Base-by-base conservation (phyloP, 1,139 yeast genomes). In the Nakaseomyces nivariensis region DNA sequence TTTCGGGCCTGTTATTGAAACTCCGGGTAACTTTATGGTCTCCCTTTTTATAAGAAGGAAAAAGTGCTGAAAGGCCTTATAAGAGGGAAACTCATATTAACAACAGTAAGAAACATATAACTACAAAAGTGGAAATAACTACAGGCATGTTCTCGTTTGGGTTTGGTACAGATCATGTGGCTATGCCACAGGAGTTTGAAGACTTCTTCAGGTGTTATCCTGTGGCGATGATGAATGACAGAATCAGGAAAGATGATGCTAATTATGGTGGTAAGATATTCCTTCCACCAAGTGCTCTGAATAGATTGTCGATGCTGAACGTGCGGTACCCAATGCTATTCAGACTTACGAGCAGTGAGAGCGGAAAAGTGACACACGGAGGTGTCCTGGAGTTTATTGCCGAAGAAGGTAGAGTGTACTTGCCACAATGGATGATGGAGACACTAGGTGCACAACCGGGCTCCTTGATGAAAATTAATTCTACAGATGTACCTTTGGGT, bases 221-320 rank as follows among this genome's bases (percentile, higher is more conserved):
- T 3, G 78, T 90, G 41, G 76, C 84, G 3, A 87, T 87, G 95
- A 86, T 88, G 92, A 86, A 95, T 4, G 95, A 88, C 55, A 72
- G 75, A 53, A 79, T 77, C 41, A 73, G 95, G 37, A 84, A 82
- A 59, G 92, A 84, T 53, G 88, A 82, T 55, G 84, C 95, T 52
- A 90, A 92, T 63, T 90, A 70, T 67, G 97, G 98, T n/a, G 99
- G 98, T 57, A 92, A 94, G 72, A 88, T 92, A 54, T 89, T 90
- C 56, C 69, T 92, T 51, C 99, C 99, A 4, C 94, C 96, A 25
- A 86, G 96, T 45, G 94, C 97, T 1, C 75, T 94, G 56, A 85
- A 84, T 67, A 89, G 85, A 63, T 74, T 94, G 53, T 87, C 96
- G 7, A 82, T 83, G 87, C 67, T 83, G 42, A 94, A 90, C 63